A percentile compares a stretch with the other conserved stretches of the same genome.
These are phyloP conservation scores for Saposhnikovia divaricata DNA, from an alignment of 129 eudicot genomes.

Conservation along the genomic window DNA sequence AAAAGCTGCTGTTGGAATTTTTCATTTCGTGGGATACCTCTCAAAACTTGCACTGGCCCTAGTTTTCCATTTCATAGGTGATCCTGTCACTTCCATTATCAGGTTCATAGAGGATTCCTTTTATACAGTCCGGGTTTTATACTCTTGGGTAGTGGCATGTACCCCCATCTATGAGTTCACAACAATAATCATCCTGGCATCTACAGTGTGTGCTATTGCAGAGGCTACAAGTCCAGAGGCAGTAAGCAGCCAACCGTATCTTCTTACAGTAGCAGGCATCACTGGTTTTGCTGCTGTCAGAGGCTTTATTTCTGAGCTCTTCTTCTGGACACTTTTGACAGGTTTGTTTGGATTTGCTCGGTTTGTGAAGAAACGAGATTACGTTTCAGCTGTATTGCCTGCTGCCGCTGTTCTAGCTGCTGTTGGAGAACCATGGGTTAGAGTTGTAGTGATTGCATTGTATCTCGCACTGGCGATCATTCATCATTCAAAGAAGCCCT, in stretches of 20 bases:
- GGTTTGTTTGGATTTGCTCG: conserved; percentile 56
- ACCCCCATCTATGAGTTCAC: conserved; percentile 71
- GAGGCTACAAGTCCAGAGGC: conserved; percentile 71
- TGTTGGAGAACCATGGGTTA: conserved; percentile 91
- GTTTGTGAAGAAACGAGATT: conserved; percentile 60
- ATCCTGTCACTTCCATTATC: conserved; percentile 47
- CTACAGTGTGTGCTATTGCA: conserved; percentile 54
- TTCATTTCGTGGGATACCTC: conserved; percentile 33
- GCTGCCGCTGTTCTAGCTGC: conserved; percentile 71
- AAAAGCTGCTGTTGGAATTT: conserved; percentile 22
- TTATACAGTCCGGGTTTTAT: conserved; percentile 48
- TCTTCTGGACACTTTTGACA: conserved; percentile 55
- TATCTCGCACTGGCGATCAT: conserved; percentile 47
- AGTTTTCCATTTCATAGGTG: conserved; percentile 57
- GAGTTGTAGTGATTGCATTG: conserved; percentile 36
- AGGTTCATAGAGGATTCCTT: conserved; percentile 43
- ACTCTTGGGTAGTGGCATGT: conserved; percentile 50
- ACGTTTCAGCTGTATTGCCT: conserved; percentile 73
- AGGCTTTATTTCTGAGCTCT: conserved; percentile 56
- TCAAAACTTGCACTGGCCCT: conserved; percentile 43
- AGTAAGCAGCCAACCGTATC: conserved; percentile 63
- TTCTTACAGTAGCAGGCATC: conserved; percentile 61
- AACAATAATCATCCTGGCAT: conserved; percentile 52
- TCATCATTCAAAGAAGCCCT: conserved; percentile 37
- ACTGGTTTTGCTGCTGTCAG: conserved; percentile 66